phyloP scores from a whole-genome alignment of 192 early-diverging fungal species.

The Linnemannia hyalina region DNA sequence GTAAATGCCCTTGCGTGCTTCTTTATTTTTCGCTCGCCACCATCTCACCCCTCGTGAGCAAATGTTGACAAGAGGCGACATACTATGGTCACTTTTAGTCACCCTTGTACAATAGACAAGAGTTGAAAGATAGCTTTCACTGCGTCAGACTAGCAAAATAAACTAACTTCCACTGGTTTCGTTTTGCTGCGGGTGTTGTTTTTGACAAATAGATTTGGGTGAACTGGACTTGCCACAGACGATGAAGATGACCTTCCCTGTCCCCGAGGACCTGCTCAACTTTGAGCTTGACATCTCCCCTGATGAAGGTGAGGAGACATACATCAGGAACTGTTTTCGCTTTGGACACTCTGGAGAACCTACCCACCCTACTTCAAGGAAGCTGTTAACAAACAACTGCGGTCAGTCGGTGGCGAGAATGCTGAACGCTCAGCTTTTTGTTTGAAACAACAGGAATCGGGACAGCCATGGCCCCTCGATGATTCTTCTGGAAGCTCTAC shows the following conservation, averaged over 20 bases:
- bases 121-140: background rate
- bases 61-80: background rate
- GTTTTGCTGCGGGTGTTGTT: background rate
- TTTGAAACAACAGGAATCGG: background rate
- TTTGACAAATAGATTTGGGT: conserved; percentile 74
- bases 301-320: conserved; percentile 77
- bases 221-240: conserved; percentile 85
- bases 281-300: conserved; percentile 88
- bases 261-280: conserved; percentile 84
- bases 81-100: background rate
- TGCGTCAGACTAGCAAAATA: background rate
- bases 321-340: background rate
- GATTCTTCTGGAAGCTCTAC: background rate
- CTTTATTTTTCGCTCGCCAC: background rate
- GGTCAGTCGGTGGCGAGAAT: background rate
- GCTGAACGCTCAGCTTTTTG: background rate
- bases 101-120: background rate
- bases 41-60: background rate
- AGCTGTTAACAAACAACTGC: background rate
- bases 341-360: background rate
- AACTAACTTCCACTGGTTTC: background rate
- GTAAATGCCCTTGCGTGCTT: conserved; percentile 51
- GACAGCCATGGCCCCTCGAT: background rate
- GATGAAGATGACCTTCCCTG: conserved; percentile 81
- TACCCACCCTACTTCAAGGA: background rate